These are phyloP conservation scores for Plasmodium gallinaceum DNA, from an alignment of 169 alveolate genomes.

Conservation along the genomic window DNA sequence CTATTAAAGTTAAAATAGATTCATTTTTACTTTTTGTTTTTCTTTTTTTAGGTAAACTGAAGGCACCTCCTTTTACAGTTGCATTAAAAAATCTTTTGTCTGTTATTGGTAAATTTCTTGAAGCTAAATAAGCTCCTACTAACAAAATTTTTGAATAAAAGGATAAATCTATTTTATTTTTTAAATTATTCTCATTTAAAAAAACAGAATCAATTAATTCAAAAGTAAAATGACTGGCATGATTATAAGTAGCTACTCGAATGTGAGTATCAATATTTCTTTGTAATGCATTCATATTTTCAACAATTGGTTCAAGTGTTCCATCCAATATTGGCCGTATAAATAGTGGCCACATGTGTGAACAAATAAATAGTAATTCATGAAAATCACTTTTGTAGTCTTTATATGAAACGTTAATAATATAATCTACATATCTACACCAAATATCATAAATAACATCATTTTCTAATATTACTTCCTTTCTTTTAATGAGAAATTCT, in stretches of 20 bases:
- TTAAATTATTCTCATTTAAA: constrained; percentile 66
- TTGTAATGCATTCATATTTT: constrained; percentile 77
- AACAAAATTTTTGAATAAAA: constrained; percentile 72
- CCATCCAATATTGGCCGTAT: constrained; percentile 73
- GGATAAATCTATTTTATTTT: constrained; percentile 73
- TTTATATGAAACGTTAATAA: constrained; percentile 69
- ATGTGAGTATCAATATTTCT: constrained; percentile 76
- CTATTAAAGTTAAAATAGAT: constrained; percentile 73
- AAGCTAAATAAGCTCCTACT: constrained; percentile 75
- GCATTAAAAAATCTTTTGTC: constrained; percentile 76
- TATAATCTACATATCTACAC: constrained; percentile 76
- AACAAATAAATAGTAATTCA: constrained; percentile 64
- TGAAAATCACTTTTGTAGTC: constrained; percentile 77
- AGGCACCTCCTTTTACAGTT: constrained; percentile 77
- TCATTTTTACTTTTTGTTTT: constrained; percentile 58
- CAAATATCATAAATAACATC: constrained; percentile 76
- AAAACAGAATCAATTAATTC: constrained; percentile 77
- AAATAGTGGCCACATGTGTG: constrained; percentile 77
- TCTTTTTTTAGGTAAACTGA: constrained; percentile 71
- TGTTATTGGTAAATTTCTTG: constrained; percentile 69
- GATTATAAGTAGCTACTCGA: constrained; percentile 77
- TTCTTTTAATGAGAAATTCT: constrained; percentile 64
- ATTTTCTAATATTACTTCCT: constrained; percentile 44
- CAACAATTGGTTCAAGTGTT: constrained; percentile 75
- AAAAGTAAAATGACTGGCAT: constrained; percentile 75